A percentile compares a stretch with the other conserved stretches of the same genome.
Conservation (phyloP, 352 stramenopile species). For the Pythium rhizo-oryzae region DNA sequence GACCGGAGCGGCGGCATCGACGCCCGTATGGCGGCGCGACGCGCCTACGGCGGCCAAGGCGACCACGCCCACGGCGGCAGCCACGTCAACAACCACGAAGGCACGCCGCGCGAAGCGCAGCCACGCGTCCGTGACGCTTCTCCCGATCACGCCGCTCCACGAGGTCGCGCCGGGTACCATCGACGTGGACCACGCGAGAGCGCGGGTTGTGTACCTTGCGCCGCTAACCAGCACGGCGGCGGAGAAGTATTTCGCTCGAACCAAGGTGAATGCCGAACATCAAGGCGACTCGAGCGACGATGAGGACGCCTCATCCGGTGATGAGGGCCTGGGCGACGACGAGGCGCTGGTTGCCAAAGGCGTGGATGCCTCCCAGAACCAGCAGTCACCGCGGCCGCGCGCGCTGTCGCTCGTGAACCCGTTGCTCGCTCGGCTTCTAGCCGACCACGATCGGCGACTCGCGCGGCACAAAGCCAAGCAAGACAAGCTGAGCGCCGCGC, state of each 20-base stretch:
- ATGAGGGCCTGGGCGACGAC: background rate
- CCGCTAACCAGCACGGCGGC: slow-evolving; percentile 24
- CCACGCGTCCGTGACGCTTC: slow-evolving; percentile 15
- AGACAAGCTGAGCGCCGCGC: slow-evolving; percentile 6
- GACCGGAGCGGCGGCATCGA: too few species aligned
- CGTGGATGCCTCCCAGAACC: background rate
- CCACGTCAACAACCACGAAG: background rate
- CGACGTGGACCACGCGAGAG: slow-evolving; percentile 18
- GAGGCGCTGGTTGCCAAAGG: background rate
- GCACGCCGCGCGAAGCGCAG: background rate
- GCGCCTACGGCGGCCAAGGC: background rate
- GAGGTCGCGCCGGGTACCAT: slow-evolving; percentile 9
- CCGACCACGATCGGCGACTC: slow-evolving; percentile 6
- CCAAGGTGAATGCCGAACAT: slow-evolving; percentile 2
- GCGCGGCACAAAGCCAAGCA: slow-evolving; percentile 14
- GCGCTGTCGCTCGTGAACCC: slow-evolving; percentile 3
- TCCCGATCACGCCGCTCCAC: slow-evolving; percentile 30
- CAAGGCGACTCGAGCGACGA: background rate
- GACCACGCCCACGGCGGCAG: background rate
- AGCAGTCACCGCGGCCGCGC: background rate
- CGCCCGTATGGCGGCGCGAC: background rate
- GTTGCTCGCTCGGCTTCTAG: slow-evolving; percentile 7
- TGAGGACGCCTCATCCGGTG: background rate
- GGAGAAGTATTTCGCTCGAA: slow-evolving; percentile 31
- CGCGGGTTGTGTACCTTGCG: slow-evolving; percentile 32